Evolutionary conservation across 768 basidiomycete species (phyloP), one percentile per base, ranked within the genome.

Genomic region (Hemileccinum rubropunctum): DNA sequence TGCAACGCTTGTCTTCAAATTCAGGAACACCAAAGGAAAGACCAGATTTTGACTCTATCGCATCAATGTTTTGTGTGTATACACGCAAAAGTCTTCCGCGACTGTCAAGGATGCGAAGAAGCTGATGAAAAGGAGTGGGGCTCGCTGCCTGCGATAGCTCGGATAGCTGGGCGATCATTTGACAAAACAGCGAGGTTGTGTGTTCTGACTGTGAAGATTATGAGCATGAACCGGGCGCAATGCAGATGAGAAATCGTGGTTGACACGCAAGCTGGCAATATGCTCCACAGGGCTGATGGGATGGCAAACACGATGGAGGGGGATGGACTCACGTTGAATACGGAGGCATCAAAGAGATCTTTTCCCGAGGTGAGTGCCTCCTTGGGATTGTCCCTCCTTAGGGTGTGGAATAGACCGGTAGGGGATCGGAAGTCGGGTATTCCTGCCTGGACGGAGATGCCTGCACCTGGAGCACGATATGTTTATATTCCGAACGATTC

Each of bases 51-150:
- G 75, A 74, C 64, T 95, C 93, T 36, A 95, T 83, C 21, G 84
- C 85, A 64, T 95, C 93, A 52, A 95, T 95, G 69, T 95, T 95
- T 73, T 95, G 93, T 0, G 93, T 94, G 68, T 95, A 95, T 2
- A 92, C 89, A 21, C 93, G 78, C 33, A 94, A 76, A 4, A 95
- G 80, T 53, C 80, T 79, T 4, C 88, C 86, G 33, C 84, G 76
- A 52, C 84, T 77, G 60, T 95, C 90, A 27, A 95, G 80, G 27
- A 76, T 62, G 37, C 84, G 85, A 27, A 95, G 80, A 21, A 89
- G 71, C 11, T 76, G 69, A 63, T 95, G 93, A 60, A 95, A 95
- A 1, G 83, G 73, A 4, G 93, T 94, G 8, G 93, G 92, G 52
- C 76, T 61, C 14, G 91, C 90, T 4, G 77, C 73, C 47, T 80